Evolutionary conservation across 768 basidiomycete species (phyloP), one percentile per base, ranked within the genome.

Genomic region (Candolleomyces efflorescens): DNA sequence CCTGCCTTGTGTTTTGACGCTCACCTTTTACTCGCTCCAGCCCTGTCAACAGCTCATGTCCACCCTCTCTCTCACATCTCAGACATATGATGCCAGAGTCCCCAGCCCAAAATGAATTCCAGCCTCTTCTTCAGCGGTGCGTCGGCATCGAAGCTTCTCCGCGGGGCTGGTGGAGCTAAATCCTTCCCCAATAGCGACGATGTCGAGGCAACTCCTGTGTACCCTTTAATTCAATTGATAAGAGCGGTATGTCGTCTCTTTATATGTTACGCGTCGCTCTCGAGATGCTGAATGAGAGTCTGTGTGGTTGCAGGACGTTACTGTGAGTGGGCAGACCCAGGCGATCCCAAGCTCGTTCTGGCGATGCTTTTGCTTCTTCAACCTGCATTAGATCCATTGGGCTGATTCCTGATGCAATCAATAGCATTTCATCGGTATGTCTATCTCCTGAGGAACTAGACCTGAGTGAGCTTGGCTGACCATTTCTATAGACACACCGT

Each of bases 181-280:
- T 39, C 45, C 39, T 44, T 53, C 38, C 37, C 4, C 17, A 54
- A 59, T 43, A 82, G 71, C 65, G 82, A 75, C 72, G 79, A 77
- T 71, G 79, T 84, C 47, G 82, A 83, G 38, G 64, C 70, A 43
- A 88, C 84, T 0, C 72, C 78, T 24, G 89, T 93, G 0, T 94
- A 89, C 68, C 92, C 92, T 5, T 73, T 91, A 52, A 90, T 95
- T 39, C 90, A 92, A 60, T 80, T 85, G 71, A 89, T 94, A 62
- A 75, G 87, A 71, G 70, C 73, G 52, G 88, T 87, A 60, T 53
- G 83, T 75, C 1, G 39, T 43, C 11, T 32, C 7, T 11, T 32
- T 32, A 32, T 32, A 23, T 54, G 7, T 13, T 55, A 52, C 43
- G 27, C 37, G 53, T 53, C 18, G 3, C 20, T 23, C 20, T 18